Percentiles rank a stretch among this genome's conserved stretches.
These are phyloP conservation scores for Penicillium samsonianum DNA, from an alignment of 495 filamentous ascomycete genomes.

Conservation along the genomic window DNA sequence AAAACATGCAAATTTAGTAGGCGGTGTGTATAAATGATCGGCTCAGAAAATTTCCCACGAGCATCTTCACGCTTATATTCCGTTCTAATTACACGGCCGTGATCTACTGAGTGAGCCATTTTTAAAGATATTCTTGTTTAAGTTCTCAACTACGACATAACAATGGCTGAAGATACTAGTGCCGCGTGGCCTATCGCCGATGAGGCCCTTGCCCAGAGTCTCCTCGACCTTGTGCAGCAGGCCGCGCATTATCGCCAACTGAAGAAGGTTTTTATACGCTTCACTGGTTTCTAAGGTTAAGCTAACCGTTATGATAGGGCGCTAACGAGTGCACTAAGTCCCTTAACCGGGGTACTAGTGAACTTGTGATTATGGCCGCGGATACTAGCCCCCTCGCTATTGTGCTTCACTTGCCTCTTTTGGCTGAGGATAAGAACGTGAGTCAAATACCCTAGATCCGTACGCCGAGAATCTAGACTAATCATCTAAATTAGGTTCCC, in stretches of 20 bases:
- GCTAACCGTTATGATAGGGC: no score
- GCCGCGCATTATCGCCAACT: conserved; percentile 77
- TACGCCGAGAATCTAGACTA: neutral
- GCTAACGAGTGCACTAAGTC: conserved; percentile 88
- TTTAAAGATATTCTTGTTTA: conserved; percentile 30
- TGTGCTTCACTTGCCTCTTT: conserved; percentile 85
- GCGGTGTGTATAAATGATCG: no score
- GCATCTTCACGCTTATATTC: conserved; percentile 16
- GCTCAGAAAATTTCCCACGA: conserved; percentile 20
- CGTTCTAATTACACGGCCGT: conserved; percentile 37
- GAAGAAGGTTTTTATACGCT: no score
- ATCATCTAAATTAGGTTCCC: conserved; percentile 40
- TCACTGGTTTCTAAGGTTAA: no score
- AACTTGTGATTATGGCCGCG: conserved; percentile 59
- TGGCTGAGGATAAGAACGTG: conserved; percentile 83
- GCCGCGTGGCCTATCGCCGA: conserved; percentile 90
- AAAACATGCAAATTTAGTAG: no score
- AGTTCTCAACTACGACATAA: conserved; percentile 17
- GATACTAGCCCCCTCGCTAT: conserved; percentile 71
- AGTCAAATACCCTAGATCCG: neutral
- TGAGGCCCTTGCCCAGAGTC: conserved; percentile 70
- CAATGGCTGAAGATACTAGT: conserved; percentile 44
- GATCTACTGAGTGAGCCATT: conserved; percentile 50
- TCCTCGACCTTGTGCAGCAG: conserved; percentile 88
- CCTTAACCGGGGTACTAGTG: conserved; percentile 80